These are phyloP conservation scores for Debaryomycetaceae sp. DNA, from an alignment of 1,139 yeast genomes.

Conservation along the genomic window DNA sequence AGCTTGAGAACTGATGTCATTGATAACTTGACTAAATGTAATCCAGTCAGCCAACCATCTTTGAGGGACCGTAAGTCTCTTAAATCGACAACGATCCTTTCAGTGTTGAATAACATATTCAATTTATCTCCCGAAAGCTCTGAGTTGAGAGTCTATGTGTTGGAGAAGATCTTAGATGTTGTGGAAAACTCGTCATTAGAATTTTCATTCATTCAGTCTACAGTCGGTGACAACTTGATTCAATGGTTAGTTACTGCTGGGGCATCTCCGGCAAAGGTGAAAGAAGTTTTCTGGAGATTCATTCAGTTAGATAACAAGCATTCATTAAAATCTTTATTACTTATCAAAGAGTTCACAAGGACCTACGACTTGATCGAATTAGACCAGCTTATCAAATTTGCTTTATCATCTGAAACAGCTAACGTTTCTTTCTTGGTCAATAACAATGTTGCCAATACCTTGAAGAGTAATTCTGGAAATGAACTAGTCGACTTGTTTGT, in stretches of 20 bases:
- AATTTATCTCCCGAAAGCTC: slow-evolving; percentile 40
- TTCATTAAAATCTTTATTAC: slow-evolving; percentile 30
- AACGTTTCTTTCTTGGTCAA: slow-evolving; percentile 46
- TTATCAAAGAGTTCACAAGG: slow-evolving; percentile 35
- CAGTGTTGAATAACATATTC: slow-evolving; percentile 42
- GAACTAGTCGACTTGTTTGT: slow-evolving; percentile 27
- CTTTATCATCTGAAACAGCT: slow-evolving; percentile 39
- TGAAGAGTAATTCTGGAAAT: slow-evolving; percentile 19
- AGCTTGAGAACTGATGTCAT: slow-evolving; percentile 27
- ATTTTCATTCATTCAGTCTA: slow-evolving; percentile 32
- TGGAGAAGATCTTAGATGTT: slow-evolving; percentile 32
- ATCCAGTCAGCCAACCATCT: slow-evolving; percentile 38
- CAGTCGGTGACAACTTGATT: slow-evolving; percentile 37
- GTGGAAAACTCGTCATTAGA: slow-evolving; percentile 31
- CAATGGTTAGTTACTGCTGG: slow-evolving; percentile 34
- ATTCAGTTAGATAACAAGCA: slow-evolving; percentile 31
- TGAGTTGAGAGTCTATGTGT: slow-evolving; percentile 28
- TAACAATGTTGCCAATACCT: slow-evolving; percentile 35
- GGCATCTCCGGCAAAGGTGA: slow-evolving; percentile 28
- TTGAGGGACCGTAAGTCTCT: slow-evolving; percentile 48
- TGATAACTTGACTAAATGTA: slow-evolving; percentile 28
- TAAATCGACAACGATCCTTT: slow-evolving; percentile 41
- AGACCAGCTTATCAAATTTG: slow-evolving; percentile 31
- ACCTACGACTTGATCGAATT: slow-evolving; percentile 28
- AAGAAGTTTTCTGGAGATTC: slow-evolving; percentile 38